Conservation (phyloP, 768 basidiomycete genomes). For the Pleurotus eryngii region DNA sequence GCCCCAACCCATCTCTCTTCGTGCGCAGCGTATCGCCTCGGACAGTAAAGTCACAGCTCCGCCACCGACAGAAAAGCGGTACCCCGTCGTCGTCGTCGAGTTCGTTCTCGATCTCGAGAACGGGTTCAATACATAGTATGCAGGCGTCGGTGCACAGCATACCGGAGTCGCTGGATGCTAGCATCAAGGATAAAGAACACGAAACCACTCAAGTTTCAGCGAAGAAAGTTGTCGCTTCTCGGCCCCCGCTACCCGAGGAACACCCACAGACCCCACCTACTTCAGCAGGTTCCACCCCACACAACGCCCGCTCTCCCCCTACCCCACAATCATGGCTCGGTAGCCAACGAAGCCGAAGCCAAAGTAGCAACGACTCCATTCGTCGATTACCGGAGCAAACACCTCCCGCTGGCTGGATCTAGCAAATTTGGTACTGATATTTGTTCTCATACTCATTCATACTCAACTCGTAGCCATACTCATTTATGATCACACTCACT, state of each 20-base stretch:
- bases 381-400: conserved; percentile 18
- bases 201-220: neutral
- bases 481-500: neutral
- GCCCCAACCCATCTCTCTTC: neutral
- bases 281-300: conserved; percentile 8
- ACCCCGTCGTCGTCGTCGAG: conserved; percentile 9
- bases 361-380: conserved; percentile 22
- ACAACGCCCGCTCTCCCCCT: conserved; percentile 28
- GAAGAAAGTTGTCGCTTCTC: neutral
- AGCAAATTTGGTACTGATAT: conserved; percentile 2
- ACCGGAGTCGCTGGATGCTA: conserved; percentile 33
- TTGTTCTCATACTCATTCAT: too few species aligned
- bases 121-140: conserved; percentile 41
- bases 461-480: too few species aligned
- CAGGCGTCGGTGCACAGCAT: conserved; percentile 57
- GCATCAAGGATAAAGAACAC: neutral
- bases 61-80: conserved; percentile 16
- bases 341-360: conserved; percentile 24
- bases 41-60: neutral
- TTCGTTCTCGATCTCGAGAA: conserved; percentile 17
- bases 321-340: conserved; percentile 46
- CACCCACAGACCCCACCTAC: neutral
- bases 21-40: neutral
- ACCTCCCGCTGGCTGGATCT: conserved; percentile 50
- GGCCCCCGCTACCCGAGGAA: neutral